These are phyloP conservation scores for Ordospora pajunii DNA, from an alignment of 371 early-diverging fungal genomes.

Conservation along the genomic window DNA sequence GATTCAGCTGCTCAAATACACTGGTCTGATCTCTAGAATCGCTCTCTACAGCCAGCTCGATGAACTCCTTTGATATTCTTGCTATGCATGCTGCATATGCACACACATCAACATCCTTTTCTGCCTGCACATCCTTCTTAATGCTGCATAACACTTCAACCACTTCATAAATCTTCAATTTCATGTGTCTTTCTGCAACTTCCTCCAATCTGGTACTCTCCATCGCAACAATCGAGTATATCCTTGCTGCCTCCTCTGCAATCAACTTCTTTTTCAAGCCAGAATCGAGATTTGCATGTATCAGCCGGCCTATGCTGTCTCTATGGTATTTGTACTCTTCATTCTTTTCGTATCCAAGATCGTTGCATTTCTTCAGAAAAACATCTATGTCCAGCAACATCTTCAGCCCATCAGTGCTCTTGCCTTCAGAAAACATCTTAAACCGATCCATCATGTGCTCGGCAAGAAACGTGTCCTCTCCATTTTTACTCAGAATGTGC, in stretches of 20 bases:
- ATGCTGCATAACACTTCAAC: neutral
- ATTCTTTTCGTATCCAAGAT: neutral
- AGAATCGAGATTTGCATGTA: neutral
- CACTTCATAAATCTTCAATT: neutral
- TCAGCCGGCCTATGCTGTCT: constrained; percentile 9
- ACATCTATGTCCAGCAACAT: neutral
- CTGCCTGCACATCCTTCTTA: neutral
- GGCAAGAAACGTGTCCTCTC: constrained; percentile 10
- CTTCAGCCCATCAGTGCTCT: neutral
- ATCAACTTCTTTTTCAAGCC: constrained; percentile 8
- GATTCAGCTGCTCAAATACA: neutral
- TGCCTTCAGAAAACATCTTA: neutral
- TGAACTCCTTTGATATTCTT: neutral
- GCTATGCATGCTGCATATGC: neutral
- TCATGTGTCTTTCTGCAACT: neutral
- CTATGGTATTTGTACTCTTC: constrained; percentile 14
- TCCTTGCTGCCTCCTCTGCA: neutral
- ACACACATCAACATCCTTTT: neutral
- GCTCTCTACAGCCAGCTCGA: neutral
- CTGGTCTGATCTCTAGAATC: neutral
- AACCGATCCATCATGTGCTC: constrained; percentile 18
- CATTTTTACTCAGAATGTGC: neutral
- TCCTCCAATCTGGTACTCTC: neutral
- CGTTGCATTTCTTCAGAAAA: constrained; percentile 12
- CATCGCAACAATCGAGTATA: neutral